A percentile compares a stretch with the other conserved stretches of the same genome.
These are phyloP conservation scores for Cyclotella cryptica DNA, from an alignment of 108 stramenopile species.

Conservation along the genomic window DNA sequence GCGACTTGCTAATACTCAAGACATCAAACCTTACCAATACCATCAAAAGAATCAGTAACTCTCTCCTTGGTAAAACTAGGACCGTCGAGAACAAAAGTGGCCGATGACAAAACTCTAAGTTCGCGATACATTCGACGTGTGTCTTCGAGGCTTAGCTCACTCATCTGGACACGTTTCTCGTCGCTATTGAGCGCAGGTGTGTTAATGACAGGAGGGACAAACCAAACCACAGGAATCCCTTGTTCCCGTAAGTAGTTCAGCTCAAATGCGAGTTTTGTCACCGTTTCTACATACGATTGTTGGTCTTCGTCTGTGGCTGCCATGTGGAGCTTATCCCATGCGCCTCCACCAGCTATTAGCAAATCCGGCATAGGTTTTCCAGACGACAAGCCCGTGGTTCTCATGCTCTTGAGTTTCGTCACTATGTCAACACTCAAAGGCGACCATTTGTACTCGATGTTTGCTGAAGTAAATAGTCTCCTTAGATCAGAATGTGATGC, in stretches of 20 bases:
- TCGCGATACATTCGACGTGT: conserved; percentile 45
- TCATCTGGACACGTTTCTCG: conserved; percentile 60
- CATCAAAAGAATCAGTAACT: conserved; percentile 55
- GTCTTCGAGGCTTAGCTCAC: conserved; percentile 49
- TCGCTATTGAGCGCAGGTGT: conserved; percentile 53
- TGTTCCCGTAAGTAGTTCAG: conserved; percentile 24
- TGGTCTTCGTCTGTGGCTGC: conserved; percentile 56
- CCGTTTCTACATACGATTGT: conserved; percentile 36
- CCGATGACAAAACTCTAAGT: conserved; percentile 33
- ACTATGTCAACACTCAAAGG: conserved; percentile 53
- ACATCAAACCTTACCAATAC: no score
- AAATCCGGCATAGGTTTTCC: conserved; percentile 34
- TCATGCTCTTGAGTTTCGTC: conserved; percentile 42
- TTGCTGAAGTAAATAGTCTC: conserved; percentile 25
- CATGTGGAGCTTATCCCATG: conserved; percentile 53
- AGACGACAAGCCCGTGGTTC: conserved; percentile 4
- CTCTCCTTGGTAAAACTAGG: conserved; percentile 44
- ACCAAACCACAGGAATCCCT: conserved; percentile 42
- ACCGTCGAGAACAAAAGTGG: conserved; percentile 58
- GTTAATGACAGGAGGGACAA: conserved; percentile 59
- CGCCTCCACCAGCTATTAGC: conserved; percentile 46
- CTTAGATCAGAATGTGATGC: conserved; percentile 41
- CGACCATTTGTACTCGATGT: conserved; percentile 57
- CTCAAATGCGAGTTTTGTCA: conserved; percentile 46
- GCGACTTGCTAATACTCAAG: no score